These are phyloP conservation scores for Paspalum vaginatum DNA, from an alignment of 176 grass and related monocot species.

Conservation along the genomic window DNA sequence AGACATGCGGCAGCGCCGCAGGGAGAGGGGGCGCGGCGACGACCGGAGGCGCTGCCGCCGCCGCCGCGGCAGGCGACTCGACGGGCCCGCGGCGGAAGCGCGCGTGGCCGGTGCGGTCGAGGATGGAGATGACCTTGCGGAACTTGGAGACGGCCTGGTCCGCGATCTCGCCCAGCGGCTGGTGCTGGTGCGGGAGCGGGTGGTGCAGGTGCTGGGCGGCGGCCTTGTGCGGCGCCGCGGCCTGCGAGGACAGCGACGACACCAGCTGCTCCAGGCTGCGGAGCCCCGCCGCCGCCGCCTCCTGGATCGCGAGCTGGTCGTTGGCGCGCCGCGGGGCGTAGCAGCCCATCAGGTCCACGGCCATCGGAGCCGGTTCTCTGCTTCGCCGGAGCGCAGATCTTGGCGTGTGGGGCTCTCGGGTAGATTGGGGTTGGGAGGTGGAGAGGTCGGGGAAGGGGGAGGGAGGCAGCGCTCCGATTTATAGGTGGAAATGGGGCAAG, in stretches of 20 bases:
- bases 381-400: slow-evolving; percentile 43
- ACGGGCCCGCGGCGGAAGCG: slow-evolving; percentile 85
- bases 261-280: slow-evolving; percentile 78
- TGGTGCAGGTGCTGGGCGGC: not conserved
- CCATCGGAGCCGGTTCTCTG: slow-evolving; percentile 41
- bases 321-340: slow-evolving; percentile 58
- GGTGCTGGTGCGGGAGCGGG: not conserved
- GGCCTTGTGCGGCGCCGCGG: slow-evolving; percentile 33
- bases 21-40: not conserved
- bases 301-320: slow-evolving; percentile 81
- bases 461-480: slow-evolving; percentile 27
- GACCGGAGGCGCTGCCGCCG: not conserved
- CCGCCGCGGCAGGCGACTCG: not conserved
- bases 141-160: slow-evolving; percentile 89
- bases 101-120: slow-evolving; percentile 92
- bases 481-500: slow-evolving; percentile 56
- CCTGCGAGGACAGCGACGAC: slow-evolving; percentile 56
- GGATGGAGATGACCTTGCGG: slow-evolving; percentile 88
- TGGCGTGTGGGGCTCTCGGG: not conserved
- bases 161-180: slow-evolving; percentile 77
- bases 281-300: slow-evolving; percentile 74
- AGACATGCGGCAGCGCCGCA: not conserved
- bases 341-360: slow-evolving; percentile 75
- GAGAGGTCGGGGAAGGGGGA: slow-evolving; percentile 6
- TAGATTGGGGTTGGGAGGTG: slow-evolving; percentile 16